Evolutionary conservation across 345 rosid species (phyloP).

Genomic region (Eucalyptus shirleyi): DNA sequence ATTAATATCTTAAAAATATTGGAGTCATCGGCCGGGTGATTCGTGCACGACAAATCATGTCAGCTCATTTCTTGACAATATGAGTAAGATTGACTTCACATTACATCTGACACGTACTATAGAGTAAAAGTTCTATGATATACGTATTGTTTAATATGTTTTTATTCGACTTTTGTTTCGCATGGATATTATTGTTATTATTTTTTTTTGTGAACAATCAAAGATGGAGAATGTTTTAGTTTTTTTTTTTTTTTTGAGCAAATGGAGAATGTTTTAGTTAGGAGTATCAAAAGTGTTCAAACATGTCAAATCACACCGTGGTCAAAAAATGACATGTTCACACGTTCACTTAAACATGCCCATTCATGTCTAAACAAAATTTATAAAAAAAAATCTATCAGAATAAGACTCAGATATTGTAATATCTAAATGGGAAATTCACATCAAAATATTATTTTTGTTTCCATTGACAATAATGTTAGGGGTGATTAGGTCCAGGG

Average conservation of each 20-base stretch:
- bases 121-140: neutral
- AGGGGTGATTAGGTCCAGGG: accelerated
- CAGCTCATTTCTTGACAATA: neutral
- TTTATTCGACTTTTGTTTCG: neutral
- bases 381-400: accelerated
- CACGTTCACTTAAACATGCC: neutral
- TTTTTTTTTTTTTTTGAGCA: neutral
- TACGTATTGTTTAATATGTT: neutral
- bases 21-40: neutral
- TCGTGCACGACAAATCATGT: neutral
- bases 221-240: neutral
- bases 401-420: accelerated
- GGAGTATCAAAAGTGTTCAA: neutral
- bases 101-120: neutral
- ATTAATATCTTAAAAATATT: neutral
- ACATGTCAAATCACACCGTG: neutral
- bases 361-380: neutral
- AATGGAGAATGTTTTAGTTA: neutral
- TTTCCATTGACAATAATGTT: neutral
- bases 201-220: neutral
- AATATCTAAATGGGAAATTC: neutral
- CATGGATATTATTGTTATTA: neutral
- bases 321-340: no score
- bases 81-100: neutral
- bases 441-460: neutral